A percentile compares a stretch with the other conserved stretches of the same genome.
Evolutionary conservation across 495 filamentous ascomycete species (phyloP).

Genomic region (Parathielavia hyrcaniae): DNA sequence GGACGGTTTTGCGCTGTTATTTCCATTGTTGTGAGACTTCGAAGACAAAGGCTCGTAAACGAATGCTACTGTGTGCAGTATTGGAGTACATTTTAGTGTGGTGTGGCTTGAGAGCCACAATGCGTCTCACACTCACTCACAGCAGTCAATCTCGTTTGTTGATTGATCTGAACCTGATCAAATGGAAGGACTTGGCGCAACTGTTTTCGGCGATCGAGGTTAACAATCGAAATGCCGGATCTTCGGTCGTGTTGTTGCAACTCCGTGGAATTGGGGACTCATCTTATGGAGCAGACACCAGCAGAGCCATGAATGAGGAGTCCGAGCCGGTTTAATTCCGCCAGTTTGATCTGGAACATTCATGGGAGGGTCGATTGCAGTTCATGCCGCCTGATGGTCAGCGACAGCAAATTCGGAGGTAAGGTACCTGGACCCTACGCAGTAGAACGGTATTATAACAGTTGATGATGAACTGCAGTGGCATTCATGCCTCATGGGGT

Average conservation of each 20-base stretch:
- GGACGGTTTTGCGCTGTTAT: too few relatives aligned
- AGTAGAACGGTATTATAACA: too few relatives aligned
- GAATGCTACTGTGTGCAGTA: too few relatives aligned
- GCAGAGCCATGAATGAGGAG: too few relatives aligned
- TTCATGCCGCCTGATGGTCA: too few relatives aligned
- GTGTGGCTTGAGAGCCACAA: neutral
- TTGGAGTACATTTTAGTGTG: neutral
- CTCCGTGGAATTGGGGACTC: neutral
- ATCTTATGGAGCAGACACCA: neutral
- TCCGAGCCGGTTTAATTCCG: too few relatives aligned
- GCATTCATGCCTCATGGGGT: constrained; percentile 10
- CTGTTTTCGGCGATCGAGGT: neutral
- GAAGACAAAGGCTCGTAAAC: too few relatives aligned
- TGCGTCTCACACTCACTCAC: neutral
- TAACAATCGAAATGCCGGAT: neutral
- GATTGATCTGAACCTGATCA: neutral
- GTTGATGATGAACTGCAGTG: too few relatives aligned
- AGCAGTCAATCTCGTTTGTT: neutral
- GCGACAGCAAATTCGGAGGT: constrained; percentile 1
- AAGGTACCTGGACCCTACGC: neutral
- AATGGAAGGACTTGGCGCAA: constrained; percentile 5
- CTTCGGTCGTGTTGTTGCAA: neutral
- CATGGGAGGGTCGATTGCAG: too few relatives aligned
- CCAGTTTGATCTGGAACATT: too few relatives aligned
- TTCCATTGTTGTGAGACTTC: too few relatives aligned